Conservation (phyloP, 805 yeast species). For the Starmerella powellii region DNA sequence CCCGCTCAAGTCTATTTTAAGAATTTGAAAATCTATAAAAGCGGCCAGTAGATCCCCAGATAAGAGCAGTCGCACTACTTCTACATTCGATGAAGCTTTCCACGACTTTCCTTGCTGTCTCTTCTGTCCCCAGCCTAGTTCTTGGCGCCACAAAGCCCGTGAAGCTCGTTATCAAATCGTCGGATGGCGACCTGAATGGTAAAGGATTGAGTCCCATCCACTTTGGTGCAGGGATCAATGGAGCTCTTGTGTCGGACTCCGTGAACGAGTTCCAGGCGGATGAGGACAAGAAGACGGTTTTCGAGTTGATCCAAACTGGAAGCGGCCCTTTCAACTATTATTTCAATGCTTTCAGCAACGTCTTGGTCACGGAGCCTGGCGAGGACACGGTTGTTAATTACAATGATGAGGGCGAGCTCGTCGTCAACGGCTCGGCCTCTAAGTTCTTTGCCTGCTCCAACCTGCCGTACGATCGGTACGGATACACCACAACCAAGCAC, state of each 20-base stretch:
- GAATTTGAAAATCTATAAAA: too few relatives aligned
- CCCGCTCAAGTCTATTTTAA: too few relatives aligned
- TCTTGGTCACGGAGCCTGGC: not conserved
- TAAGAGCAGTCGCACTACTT: too few relatives aligned
- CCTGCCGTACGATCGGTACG: constrained; percentile 2
- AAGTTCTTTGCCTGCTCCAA: constrained; percentile 2
- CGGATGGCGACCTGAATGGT: not conserved
- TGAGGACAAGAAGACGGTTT: not conserved
- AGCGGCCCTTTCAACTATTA: not conserved
- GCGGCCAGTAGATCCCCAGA: too few relatives aligned
- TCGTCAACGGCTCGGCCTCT: not conserved
- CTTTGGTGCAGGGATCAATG: constrained; percentile 6
- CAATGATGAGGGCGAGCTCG: not conserved
- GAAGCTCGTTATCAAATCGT: not conserved
- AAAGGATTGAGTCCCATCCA: not conserved
- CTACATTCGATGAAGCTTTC: too few relatives aligned
- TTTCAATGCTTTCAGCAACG: not conserved
- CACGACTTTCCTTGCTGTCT: too few relatives aligned
- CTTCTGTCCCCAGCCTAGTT: too few relatives aligned
- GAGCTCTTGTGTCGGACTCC: not conserved
- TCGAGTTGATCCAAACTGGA: not conserved
- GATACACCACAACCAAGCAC: not conserved
- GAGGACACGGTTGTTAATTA: not conserved
- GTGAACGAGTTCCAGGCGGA: not conserved
- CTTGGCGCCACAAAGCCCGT: too few relatives aligned